Evolutionary conservation across 2,329 filamentous ascomycete species (phyloP).

Genomic region (Ampelomyces quisqualis): DNA sequence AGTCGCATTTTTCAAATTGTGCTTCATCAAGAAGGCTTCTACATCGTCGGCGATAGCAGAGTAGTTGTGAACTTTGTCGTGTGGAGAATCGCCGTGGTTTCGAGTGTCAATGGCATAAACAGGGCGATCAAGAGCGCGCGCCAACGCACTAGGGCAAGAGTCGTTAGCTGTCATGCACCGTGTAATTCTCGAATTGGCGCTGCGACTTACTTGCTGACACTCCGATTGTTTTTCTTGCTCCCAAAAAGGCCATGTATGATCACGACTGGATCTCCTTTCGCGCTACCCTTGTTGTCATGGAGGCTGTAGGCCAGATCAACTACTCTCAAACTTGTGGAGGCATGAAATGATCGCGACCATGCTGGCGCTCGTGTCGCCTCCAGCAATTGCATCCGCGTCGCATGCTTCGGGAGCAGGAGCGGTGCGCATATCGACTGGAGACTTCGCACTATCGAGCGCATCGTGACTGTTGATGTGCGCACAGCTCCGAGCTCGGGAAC

Average conservation of each 20-base stretch:
- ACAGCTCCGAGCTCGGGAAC: conserved; percentile 8
- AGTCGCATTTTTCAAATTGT: conserved; percentile 68
- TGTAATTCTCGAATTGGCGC: not conserved
- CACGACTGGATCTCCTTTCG: conserved; percentile 66
- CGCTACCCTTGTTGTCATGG: conserved; percentile 39
- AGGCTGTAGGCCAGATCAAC: conserved; percentile 40
- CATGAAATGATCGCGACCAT: conserved; percentile 35
- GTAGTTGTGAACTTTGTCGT: conserved; percentile 76
- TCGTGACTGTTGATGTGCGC: conserved; percentile 14
- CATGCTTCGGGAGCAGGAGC: conserved; percentile 14
- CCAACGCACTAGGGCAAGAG: conserved; percentile 67
- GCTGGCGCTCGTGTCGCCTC: conserved; percentile 4
- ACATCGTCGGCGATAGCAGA: conserved; percentile 79
- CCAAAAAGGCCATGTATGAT: conserved; percentile 93
- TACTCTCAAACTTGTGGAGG: conserved; percentile 20
- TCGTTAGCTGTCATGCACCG: not conserved
- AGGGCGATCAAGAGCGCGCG: conserved; percentile 74
- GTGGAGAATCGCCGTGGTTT: conserved; percentile 90
- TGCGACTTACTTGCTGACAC: conserved; percentile 75
- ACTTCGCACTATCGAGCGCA: conserved; percentile 18
- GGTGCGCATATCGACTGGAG: conserved; percentile 15
- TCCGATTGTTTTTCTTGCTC: conserved; percentile 92
- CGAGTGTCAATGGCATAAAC: conserved; percentile 86
- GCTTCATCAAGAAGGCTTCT: conserved; percentile 70
- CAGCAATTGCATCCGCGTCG: conserved; percentile 6